phyloP scores from a whole-genome alignment of 164 flowering plant genomes.

The Liquidambar formosana region DNA sequence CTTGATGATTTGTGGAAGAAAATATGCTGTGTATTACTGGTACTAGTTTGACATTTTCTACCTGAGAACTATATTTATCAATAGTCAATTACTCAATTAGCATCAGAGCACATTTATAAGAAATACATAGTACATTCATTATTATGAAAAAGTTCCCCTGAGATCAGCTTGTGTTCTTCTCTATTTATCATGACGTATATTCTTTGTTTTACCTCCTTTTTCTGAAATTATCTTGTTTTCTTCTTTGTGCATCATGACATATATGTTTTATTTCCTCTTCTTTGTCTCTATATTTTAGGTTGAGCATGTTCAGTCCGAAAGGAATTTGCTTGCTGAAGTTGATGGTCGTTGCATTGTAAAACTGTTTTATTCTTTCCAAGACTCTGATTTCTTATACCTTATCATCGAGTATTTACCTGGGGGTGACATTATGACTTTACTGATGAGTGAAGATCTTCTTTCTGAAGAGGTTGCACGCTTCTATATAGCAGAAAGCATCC shows the following conservation, averaged over 20 bases:
- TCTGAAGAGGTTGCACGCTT: slow-evolving; percentile 85
- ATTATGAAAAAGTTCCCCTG: not conserved
- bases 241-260: no score
- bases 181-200: no score
- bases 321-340: slow-evolving; percentile 90
- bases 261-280: not conserved
- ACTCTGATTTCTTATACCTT: slow-evolving; percentile 82
- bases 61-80: no score
- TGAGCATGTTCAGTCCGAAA: slow-evolving; percentile 90
- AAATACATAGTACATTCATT: no score
- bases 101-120: no score
- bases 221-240: no score
- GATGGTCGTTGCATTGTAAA: slow-evolving; percentile 88
- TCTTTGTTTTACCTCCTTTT: no score
- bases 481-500: slow-evolving; percentile 86
- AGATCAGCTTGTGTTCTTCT: no score
- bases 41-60: no score
- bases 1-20: no score
- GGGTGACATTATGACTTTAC: slow-evolving; percentile 88
- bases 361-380: slow-evolving; percentile 88
- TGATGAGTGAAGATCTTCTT: slow-evolving; percentile 84
- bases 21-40: no score
- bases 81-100: no score
- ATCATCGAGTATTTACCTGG: slow-evolving; percentile 98
- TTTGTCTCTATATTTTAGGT: slow-evolving; percentile 45